Evolutionary conservation across 306 rosid genomes (phyloP), one percentile per base, ranked within the genome.

Genomic region (Vachellia pachyceras): DNA sequence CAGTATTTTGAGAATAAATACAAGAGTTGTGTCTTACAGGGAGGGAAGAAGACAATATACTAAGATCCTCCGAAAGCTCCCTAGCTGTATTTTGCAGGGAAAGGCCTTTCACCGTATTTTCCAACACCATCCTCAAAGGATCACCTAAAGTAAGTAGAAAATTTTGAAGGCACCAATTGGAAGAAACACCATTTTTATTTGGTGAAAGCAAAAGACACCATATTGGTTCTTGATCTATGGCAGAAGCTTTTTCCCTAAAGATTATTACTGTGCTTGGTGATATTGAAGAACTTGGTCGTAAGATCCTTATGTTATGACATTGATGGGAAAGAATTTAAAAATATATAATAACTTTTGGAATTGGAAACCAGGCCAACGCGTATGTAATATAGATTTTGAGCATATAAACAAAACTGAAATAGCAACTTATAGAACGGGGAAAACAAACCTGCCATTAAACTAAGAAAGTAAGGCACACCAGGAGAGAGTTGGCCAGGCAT

Each of bases 361-460:
- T 69, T 25, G 23, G 74, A 78, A 29, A 29, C 70, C 45, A 67
- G 47, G 79, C 44, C 63, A 29, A 72, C 64, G 29, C 15, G 67
- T 80, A 57, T 71, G 47, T 3, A n/a, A 17, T 33, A 29, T 77
- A 82, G 39, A 80, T 69, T 22, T 77, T 46, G 69, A 68, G 72
- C 80, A 81, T 63, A 78, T 75, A 63, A 40, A 6, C 3, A 25
- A 75, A 76, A 40, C 57, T 64, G 64, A 76, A 80, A 46, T 15
- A 36, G n/a, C 15, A 69, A 11, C 72, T 36, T 49, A 49, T 25
- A 40, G 50, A 72, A 65, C 40, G 70, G 73, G 63, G 82, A 39
- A 79, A 85, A 82, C 83, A 83, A 85, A 95, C 97, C 99, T 88
- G 84, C 73, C 76, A 83, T 77, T 67, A 86, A 79, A 79, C 84